These are phyloP conservation scores for Bathelium albidoporum DNA, from an alignment of 495 filamentous ascomycete genomes.

Conservation along the genomic window DNA sequence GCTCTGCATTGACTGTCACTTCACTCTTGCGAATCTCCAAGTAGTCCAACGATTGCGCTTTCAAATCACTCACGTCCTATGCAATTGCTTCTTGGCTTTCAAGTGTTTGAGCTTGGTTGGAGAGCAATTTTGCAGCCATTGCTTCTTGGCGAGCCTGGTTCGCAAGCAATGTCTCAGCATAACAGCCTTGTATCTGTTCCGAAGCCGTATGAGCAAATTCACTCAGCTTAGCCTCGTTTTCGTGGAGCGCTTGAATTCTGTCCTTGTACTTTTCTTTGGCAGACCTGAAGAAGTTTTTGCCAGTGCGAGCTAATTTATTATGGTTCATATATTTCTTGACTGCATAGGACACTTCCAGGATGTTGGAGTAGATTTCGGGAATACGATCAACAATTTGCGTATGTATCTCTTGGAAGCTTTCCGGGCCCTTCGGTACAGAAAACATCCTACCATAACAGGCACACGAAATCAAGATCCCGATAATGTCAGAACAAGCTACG, in stretches of 20 bases:
- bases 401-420: slow-evolving; percentile 6
- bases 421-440: neutral
- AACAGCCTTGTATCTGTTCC: neutral
- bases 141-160: no score
- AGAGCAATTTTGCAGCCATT: neutral
- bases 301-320: slow-evolving; percentile 1
- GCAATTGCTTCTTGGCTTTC: neutral
- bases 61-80: neutral
- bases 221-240: neutral
- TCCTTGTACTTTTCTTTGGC: neutral
- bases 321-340: slow-evolving; percentile 3
- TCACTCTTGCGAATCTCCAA: neutral
- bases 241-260: slow-evolving; percentile 2
- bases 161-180: no score
- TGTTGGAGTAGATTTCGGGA: neutral
- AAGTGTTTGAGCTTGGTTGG: neutral
- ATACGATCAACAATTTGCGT: neutral
- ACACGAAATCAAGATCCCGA: slow-evolving; percentile 6
- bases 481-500: slow-evolving; percentile 1
- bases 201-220: neutral
- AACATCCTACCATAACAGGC: neutral
- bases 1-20: neutral
- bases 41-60: neutral
- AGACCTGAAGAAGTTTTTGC: neutral
- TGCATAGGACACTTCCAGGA: neutral